phyloP scores from a whole-genome alignment of 257 asterid species.

The Capsicum baccatum region DNA sequence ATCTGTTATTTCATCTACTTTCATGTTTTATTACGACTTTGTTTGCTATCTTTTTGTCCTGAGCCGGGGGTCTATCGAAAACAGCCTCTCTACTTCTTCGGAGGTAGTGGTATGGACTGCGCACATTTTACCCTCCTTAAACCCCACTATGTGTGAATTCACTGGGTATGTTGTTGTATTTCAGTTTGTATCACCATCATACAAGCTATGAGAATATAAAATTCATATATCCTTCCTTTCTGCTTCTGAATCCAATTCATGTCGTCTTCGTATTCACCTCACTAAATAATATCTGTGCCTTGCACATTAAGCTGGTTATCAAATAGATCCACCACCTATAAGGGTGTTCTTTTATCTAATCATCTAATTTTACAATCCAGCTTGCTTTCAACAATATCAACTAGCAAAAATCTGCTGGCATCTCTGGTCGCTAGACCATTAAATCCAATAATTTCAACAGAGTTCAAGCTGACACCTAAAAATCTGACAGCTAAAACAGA shows the following conservation, averaged over 20 bases:
- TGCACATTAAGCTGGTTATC: too few relatives aligned
- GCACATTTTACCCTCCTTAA: too few relatives aligned
- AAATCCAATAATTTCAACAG: neutral
- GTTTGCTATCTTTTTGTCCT: too few relatives aligned
- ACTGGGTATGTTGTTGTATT: neutral
- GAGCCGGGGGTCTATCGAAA: too few relatives aligned
- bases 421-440: neutral
- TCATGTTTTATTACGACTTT: too few relatives aligned
- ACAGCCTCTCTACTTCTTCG: too few relatives aligned
- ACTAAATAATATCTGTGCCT: too few relatives aligned
- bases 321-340: too few relatives aligned
- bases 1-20: neutral
- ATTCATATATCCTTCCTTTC: neutral
- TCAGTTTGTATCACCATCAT: neutral
- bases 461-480: neutral
- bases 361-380: neutral
- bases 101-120: too few relatives aligned
- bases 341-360: neutral
- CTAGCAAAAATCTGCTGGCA: neutral
- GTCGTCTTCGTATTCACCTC: too few relatives aligned
- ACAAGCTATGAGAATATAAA: neutral
- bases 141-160: too few relatives aligned
- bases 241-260: conserved; percentile 9
- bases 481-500: neutral
- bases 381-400: neutral